A percentile compares a stretch with the other conserved stretches of the same genome.
These are phyloP conservation scores for Aaosphaeria pasadenensis DNA, from an alignment of 2,329 filamentous ascomycete species.

Conservation along the genomic window DNA sequence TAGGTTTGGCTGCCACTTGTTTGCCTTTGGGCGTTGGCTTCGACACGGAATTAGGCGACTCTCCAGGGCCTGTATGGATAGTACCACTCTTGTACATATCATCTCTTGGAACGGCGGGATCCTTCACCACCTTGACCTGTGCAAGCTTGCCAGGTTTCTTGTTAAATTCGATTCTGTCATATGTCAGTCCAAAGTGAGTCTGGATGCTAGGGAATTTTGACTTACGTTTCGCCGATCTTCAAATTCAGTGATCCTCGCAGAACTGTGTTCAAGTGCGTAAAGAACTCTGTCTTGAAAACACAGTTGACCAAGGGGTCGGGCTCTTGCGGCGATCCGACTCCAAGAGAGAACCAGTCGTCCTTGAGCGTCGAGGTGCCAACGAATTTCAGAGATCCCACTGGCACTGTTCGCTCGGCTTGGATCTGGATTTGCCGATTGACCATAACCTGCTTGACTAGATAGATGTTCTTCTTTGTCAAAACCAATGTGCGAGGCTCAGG, in stretches of 20 bases:
- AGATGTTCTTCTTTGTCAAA: slow-evolving; percentile 81
- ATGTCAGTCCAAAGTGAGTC: slow-evolving; percentile 17
- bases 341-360: slow-evolving; percentile 96
- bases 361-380: slow-evolving; percentile 76
- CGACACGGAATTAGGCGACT: slow-evolving; percentile 78
- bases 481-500: slow-evolving; percentile 81
- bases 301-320: slow-evolving; percentile 92
- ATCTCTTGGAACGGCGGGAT: slow-evolving; percentile 66
- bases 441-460: slow-evolving; percentile 80
- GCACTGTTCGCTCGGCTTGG: slow-evolving; percentile 74
- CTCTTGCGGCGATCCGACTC: slow-evolving; percentile 85
- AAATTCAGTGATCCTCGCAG: slow-evolving; percentile 79
- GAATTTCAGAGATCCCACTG: slow-evolving; percentile 84
- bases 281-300: slow-evolving; percentile 94
- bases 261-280: slow-evolving; percentile 80
- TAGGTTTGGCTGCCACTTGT: slow-evolving; percentile 80
- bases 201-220: slow-evolving; percentile 5
- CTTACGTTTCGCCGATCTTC: slow-evolving; percentile 69
- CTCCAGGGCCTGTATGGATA: slow-evolving; percentile 81
- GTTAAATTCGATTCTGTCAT: slow-evolving; percentile 75
- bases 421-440: slow-evolving; percentile 82
- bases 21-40: slow-evolving; percentile 84
- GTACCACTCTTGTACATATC: slow-evolving; percentile 94
- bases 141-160: slow-evolving; percentile 97
- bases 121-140: slow-evolving; percentile 84